These are phyloP conservation scores for Torulaspora pretoriensis DNA, from an alignment of 1,139 yeast genomes.

Conservation along the genomic window DNA sequence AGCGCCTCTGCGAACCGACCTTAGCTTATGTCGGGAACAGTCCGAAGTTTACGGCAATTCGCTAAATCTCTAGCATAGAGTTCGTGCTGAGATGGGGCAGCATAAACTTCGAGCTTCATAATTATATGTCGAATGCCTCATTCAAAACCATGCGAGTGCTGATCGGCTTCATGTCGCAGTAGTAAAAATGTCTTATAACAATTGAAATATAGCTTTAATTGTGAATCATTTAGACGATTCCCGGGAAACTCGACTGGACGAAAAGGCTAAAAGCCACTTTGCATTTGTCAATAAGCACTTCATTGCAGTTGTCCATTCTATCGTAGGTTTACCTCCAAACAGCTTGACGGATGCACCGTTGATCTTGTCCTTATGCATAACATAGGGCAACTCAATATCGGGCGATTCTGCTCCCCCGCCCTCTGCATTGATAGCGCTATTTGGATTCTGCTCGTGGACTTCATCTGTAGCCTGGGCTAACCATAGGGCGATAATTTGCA, in stretches of 20 bases:
- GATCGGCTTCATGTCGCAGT: too few relatives aligned
- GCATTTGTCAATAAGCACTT: conserved; percentile 67
- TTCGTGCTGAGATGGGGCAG: too few relatives aligned
- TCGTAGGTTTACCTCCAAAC: conserved; percentile 57
- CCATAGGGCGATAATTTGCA: conserved; percentile 23
- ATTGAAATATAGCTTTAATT: not conserved
- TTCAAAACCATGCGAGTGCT: too few relatives aligned
- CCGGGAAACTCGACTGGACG: conserved; percentile 25
- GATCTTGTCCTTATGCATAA: conserved; percentile 58
- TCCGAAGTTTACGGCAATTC: too few relatives aligned
- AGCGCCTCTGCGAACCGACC: too few relatives aligned
- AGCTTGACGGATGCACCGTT: conserved; percentile 75
- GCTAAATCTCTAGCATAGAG: too few relatives aligned
- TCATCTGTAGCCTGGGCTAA: conserved; percentile 15
- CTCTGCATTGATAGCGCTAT: conserved; percentile 37
- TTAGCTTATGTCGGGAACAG: too few relatives aligned
- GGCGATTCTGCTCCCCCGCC: conserved; percentile 29
- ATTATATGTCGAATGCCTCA: too few relatives aligned
- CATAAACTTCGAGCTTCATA: too few relatives aligned
- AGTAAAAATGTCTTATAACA: too few relatives aligned
- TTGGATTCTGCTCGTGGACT: not conserved
- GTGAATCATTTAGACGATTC: not conserved
- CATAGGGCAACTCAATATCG: conserved; percentile 66
- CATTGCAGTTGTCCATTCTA: conserved; percentile 90
- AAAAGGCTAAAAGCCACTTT: conserved; percentile 41